Evolutionary conservation across 495 filamentous ascomycete genomes (phyloP).

Genomic region (Lepidopterella palustris): DNA sequence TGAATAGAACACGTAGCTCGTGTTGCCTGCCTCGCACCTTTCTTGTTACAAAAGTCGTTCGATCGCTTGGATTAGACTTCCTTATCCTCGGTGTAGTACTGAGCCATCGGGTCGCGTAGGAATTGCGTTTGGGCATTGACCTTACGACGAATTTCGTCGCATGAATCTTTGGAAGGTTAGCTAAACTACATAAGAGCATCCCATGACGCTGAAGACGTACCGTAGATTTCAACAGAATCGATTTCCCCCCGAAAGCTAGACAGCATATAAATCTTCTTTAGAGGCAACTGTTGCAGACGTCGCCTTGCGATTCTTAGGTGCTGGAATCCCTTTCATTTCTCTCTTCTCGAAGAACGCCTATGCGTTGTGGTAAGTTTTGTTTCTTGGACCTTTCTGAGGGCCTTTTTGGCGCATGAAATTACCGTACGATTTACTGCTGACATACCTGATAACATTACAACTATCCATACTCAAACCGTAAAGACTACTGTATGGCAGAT

Average conservation of each 20-base stretch:
- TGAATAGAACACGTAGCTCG: conserved; percentile 42
- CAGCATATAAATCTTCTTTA: conserved; percentile 28
- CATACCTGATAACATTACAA: neutral
- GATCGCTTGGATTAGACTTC: conserved; percentile 42
- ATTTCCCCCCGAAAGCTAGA: conserved; percentile 40
- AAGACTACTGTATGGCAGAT: neutral
- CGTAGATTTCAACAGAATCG: conserved; percentile 42
- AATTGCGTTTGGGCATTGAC: conserved; percentile 48
- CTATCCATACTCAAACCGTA: neutral
- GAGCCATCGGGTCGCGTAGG: conserved; percentile 41
- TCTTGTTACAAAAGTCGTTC: conserved; percentile 43
- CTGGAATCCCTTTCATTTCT: conserved; percentile 35
- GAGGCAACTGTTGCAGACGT: neutral
- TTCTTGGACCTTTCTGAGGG: conserved; percentile 31
- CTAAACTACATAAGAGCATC: too few species aligned
- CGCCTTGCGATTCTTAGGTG: conserved; percentile 31
- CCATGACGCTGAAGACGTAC: conserved; percentile 31
- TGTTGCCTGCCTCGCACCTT: conserved; percentile 43
- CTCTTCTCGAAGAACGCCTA: conserved; percentile 42
- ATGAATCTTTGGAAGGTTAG: conserved; percentile 42
- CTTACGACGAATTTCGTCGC: conserved; percentile 51
- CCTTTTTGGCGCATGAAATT: conserved; percentile 40
- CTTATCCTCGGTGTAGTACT: conserved; percentile 25
- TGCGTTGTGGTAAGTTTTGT: conserved; percentile 28
- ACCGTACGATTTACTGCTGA: conserved; percentile 28